Percentiles rank a stretch among this genome's conserved stretches.
Conservation (phyloP, 78 protist genomes). For the Dictyostelium firmibasis region DNA sequence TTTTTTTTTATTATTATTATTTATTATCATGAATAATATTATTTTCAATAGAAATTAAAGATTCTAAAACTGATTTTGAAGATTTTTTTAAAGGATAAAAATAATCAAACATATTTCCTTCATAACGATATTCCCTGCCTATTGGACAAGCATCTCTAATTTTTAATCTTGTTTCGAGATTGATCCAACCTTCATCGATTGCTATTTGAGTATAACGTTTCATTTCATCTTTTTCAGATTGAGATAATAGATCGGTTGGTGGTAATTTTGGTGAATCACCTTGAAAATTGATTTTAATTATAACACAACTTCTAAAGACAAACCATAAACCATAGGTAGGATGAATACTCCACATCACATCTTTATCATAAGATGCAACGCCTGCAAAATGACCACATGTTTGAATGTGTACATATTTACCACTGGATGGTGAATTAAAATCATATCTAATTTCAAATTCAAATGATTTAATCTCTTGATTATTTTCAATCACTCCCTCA, state of each 20-base stretch:
- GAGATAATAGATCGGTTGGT: neutral
- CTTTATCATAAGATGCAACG: conserved; percentile 65
- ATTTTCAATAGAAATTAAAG: neutral
- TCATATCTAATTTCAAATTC: conserved; percentile 62
- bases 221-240: conserved; percentile 7
- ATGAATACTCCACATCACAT: conserved; percentile 77
- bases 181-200: conserved; percentile 71
- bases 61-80: conserved; percentile 28
- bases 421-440: conserved; percentile 54
- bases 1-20: too few relatives aligned
- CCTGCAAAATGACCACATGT: conserved; percentile 81
- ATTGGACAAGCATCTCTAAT: conserved; percentile 75
- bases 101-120: conserved; percentile 78
- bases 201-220: conserved; percentile 25
- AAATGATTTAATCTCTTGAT: neutral
- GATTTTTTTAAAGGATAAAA: conserved; percentile 62
- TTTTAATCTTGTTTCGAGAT: conserved; percentile 52
- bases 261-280: neutral
- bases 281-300: conserved; percentile 2
- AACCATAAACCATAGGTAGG: conserved; percentile 79
- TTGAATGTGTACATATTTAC: conserved; percentile 76
- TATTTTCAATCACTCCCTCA: neutral
- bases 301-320: conserved; percentile 52
- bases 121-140: conserved; percentile 52
- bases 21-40: too few relatives aligned